Percentiles rank a stretch among this genome's conserved stretches.
These are phyloP conservation scores for Mortierella claussenii DNA, from an alignment of 192 early-diverging fungal genomes.

Conservation along the genomic window DNA sequence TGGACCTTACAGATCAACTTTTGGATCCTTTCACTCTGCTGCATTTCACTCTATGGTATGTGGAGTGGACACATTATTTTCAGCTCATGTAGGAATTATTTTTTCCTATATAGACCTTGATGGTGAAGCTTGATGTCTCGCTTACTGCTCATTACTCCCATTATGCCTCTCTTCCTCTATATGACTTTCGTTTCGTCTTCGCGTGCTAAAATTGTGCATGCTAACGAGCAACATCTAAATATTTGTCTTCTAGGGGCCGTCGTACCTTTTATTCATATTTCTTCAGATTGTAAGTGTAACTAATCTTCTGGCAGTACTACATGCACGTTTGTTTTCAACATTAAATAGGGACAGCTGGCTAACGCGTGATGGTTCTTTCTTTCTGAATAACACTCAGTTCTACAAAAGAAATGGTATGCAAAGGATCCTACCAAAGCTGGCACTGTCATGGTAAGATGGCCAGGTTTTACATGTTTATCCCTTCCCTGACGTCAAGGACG, in stretches of 20 bases:
- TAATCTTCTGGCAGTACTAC: too few species aligned
- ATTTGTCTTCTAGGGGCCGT: slow-evolving; percentile 57
- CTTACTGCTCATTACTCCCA: not conserved
- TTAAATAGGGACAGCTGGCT: too few species aligned
- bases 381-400: slow-evolving; percentile 38
- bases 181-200: too few species aligned
- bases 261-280: slow-evolving; percentile 73
- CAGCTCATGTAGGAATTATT: too few species aligned
- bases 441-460: slow-evolving; percentile 50
- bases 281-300: slow-evolving; percentile 67
- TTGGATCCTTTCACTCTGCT: slow-evolving; percentile 35
- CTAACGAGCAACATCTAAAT: too few species aligned
- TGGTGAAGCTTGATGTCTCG: too few species aligned
- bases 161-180: not conserved
- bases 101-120: too few species aligned
- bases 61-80: too few species aligned
- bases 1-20: slow-evolving; percentile 35
- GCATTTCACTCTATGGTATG: slow-evolving; percentile 37
- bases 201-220: too few species aligned
- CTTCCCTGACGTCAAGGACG: not conserved
- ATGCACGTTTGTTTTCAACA: too few species aligned
- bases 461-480: not conserved
- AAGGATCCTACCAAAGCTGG: slow-evolving; percentile 65
- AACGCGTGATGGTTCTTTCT: not conserved
- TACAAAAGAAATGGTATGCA: slow-evolving; percentile 71